Percentiles rank a stretch among this genome's conserved stretches.
These are phyloP conservation scores for Tolypocladium nubicola DNA, from an alignment of 2,329 filamentous ascomycete genomes.

Conservation along the genomic window DNA sequence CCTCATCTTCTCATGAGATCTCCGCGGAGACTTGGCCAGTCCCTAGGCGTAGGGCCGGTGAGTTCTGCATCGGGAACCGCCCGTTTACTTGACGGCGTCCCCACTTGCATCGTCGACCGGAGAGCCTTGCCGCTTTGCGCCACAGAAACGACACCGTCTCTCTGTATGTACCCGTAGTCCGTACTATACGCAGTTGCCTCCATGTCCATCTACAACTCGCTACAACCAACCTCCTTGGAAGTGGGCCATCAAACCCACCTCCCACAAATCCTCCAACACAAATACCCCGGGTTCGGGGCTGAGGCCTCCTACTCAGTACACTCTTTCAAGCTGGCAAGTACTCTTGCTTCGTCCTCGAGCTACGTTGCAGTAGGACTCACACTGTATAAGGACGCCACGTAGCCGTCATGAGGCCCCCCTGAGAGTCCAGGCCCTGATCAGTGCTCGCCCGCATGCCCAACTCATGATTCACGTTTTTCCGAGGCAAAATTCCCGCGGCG, in stretches of 20 bases:
- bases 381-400: not conserved
- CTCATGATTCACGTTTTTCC: not conserved
- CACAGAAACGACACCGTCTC: not conserved
- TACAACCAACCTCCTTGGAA: not conserved
- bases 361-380: not conserved
- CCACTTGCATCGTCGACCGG: not conserved
- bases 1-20: not conserved
- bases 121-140: not conserved
- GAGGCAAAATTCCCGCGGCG: not conserved
- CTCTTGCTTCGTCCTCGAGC: not conserved
- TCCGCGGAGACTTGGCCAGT: not conserved
- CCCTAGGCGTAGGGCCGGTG: not conserved
- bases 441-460: not conserved
- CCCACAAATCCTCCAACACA: not conserved
- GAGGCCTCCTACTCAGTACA: not conserved
- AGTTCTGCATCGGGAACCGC: not conserved
- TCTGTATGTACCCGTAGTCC: too few species aligned
- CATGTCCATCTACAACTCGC: not conserved
- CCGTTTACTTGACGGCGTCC: not conserved
- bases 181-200: not conserved
- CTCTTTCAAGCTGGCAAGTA: not conserved
- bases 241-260: too few species aligned
- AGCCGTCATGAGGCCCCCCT: not conserved
- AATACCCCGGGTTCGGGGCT: not conserved
- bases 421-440: not conserved